Conservation (phyloP, 202 grass and related monocot species). For the Hordeum pubiflorum region DNA sequence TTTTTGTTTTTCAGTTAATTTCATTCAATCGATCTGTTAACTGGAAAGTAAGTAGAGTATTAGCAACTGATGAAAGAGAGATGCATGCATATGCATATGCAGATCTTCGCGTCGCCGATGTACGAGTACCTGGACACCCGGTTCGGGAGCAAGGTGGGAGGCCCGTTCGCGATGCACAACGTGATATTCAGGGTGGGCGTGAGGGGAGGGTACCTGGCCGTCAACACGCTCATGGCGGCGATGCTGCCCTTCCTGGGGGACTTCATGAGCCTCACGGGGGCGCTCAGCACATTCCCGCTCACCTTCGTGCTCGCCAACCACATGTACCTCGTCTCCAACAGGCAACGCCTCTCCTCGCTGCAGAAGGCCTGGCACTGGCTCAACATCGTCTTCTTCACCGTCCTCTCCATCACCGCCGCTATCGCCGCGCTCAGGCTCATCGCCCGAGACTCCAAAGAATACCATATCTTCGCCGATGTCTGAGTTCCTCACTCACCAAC, state of each 20-base stretch:
- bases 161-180: constrained; percentile 44
- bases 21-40: not conserved
- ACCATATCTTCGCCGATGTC: constrained; percentile 58
- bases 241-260: constrained; percentile 63
- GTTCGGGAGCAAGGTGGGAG: constrained; percentile 41
- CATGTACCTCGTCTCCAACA: constrained; percentile 56
- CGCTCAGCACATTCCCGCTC: constrained; percentile 64
- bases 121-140: constrained; percentile 70
- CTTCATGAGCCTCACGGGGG: constrained; percentile 80
- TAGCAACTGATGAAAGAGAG: too few relatives aligned
- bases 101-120: constrained; percentile 80
- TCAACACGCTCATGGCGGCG: constrained; percentile 74
- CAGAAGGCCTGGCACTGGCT: constrained; percentile 66
- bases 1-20: not conserved
- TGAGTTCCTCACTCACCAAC: not conserved
- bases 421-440: constrained; percentile 46
- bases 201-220: constrained; percentile 54
- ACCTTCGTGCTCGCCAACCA: constrained; percentile 76
- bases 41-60: not conserved
- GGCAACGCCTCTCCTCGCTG: constrained; percentile 29
- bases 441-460: constrained; percentile 40
- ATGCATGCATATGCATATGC: not conserved
- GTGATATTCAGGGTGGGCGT: constrained; percentile 54
- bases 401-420: constrained; percentile 39
- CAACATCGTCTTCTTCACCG: constrained; percentile 57